Evolutionary conservation across 2,329 filamentous ascomycete species (phyloP), one percentile per base, ranked within the genome.

Genomic region (Zalaria sp.): DNA sequence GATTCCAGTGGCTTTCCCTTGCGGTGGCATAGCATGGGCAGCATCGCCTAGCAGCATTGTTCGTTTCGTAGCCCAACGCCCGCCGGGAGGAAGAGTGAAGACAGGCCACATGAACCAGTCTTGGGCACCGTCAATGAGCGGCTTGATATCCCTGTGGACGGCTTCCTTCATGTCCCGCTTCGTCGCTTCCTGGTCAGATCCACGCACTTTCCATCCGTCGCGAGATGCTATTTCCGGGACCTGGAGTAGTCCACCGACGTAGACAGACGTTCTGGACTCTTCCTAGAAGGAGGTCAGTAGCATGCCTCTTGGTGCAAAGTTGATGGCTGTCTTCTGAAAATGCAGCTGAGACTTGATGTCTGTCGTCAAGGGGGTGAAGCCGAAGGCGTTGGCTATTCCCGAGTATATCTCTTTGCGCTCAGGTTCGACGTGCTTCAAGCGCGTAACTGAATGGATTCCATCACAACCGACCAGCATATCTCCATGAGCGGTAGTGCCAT

Each of bases 21-120:
- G 67, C 3, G 68, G 67, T 3, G 68, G 66, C 68, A 71, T 71
- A 6, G 64, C 65, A 49, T 68, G 65, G 38, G 66, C 65, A 28
- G 63, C 62, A 44, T 69, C 65, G 3, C 65, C 65, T 4, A 68
- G 58, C 31, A 68, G 50, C 57, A 67, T 64, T 3, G 61, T 58
- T 4, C 62, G 52, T n/a, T 64, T 55, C 0, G 64, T 67, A 2
- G 57, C 55, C 66, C 65, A 68, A 42, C 60, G 65, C 1, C 64
- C 64, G 8, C 57, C 50, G 39, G 66, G 65, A 2, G 55, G 56
- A 1, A 68, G 56, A 5, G 61, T 67, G 48, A 63, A 69, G 2
- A 68, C 63, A 1, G 64, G 63, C 63, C 65, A 68, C 34, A 68
- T 52, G 45, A 54, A 67, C 48, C 67, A 57, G 41, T 66, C 63